These are phyloP conservation scores for Rubia peregrina DNA, from an alignment of 305 asterid species.

Conservation along the genomic window DNA sequence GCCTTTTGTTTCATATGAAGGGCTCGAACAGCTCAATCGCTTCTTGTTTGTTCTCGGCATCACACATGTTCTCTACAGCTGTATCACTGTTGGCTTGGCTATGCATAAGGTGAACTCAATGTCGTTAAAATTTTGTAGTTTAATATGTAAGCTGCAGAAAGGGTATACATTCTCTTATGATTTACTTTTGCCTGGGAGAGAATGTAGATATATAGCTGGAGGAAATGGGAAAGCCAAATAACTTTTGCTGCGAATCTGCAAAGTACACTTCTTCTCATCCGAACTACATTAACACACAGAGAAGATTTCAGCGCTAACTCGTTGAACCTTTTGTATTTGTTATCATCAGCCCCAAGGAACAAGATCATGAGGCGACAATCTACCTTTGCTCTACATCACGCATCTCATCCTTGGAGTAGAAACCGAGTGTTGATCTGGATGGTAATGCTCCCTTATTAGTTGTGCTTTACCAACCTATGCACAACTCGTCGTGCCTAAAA, in stretches of 20 bases:
- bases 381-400: slow-evolving; percentile 73
- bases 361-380: slow-evolving; percentile 82
- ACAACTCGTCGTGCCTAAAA: too few species aligned
- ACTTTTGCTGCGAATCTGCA: slow-evolving; percentile 39
- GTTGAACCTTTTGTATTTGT: background rate
- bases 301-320: background rate
- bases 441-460: slow-evolving; percentile 33
- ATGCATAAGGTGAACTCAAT: too few species aligned
- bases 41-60: slow-evolving; percentile 86
- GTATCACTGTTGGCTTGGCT: slow-evolving; percentile 53
- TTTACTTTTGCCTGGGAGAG: slow-evolving; percentile 4
- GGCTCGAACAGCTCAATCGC: slow-evolving; percentile 81
- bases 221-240: slow-evolving; percentile 84
- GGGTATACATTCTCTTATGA: background rate
- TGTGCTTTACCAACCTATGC: background rate
- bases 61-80: slow-evolving; percentile 72
- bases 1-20: slow-evolving; percentile 87
- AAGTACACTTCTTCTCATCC: slow-evolving; percentile 28
- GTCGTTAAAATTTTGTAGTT: too few species aligned
- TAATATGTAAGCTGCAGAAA: too few species aligned
- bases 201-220: slow-evolving; percentile 88
- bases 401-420: slow-evolving; percentile 91
- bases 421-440: slow-evolving; percentile 84
- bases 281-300: background rate
- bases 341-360: slow-evolving; percentile 33